Conservation (phyloP, 2,329 filamentous ascomycete genomes). For the Aureobasidium sp. region DNA sequence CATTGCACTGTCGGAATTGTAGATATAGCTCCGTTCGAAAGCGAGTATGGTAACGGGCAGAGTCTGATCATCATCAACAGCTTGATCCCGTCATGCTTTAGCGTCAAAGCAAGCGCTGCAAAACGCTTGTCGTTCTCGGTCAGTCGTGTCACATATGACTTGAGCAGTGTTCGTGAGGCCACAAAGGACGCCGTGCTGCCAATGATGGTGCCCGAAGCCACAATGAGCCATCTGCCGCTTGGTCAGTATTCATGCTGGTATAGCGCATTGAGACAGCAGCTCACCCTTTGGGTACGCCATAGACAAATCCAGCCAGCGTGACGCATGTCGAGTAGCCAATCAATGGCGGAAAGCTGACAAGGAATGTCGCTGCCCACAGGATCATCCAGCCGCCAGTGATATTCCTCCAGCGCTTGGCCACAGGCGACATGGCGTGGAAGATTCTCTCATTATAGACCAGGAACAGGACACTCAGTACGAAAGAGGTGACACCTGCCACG, state of each 20-base stretch:
- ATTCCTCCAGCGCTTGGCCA: constrained; percentile 69
- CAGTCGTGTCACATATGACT: constrained; percentile 68
- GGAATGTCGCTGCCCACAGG: constrained; percentile 67
- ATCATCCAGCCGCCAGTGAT: constrained; percentile 66
- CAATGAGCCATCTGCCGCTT: constrained; percentile 67
- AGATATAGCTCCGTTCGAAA: constrained; percentile 89
- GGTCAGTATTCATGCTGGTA: not conserved
- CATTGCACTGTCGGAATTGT: constrained; percentile 86
- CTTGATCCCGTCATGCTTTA: constrained; percentile 84
- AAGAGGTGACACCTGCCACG: constrained; percentile 43
- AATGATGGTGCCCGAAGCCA: constrained; percentile 67
- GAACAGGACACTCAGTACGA: constrained; percentile 58
- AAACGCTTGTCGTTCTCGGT: constrained; percentile 82
- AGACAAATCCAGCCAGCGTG: constrained; percentile 63
- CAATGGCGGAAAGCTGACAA: constrained; percentile 76
- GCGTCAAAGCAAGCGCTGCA: constrained; percentile 75
- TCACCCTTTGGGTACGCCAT: constrained; percentile 65
- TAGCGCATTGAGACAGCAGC: constrained; percentile 24
- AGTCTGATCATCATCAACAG: constrained; percentile 86
- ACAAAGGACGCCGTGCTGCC: constrained; percentile 77
- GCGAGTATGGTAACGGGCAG: constrained; percentile 84
- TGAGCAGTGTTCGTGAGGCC: constrained; percentile 70
- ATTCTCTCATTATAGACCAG: constrained; percentile 73
- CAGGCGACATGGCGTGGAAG: constrained; percentile 66
- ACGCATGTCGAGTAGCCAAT: constrained; percentile 79